These are phyloP conservation scores for Penicillium sp. DNA, from an alignment of 2,329 filamentous ascomycete species.

Conservation along the genomic window DNA sequence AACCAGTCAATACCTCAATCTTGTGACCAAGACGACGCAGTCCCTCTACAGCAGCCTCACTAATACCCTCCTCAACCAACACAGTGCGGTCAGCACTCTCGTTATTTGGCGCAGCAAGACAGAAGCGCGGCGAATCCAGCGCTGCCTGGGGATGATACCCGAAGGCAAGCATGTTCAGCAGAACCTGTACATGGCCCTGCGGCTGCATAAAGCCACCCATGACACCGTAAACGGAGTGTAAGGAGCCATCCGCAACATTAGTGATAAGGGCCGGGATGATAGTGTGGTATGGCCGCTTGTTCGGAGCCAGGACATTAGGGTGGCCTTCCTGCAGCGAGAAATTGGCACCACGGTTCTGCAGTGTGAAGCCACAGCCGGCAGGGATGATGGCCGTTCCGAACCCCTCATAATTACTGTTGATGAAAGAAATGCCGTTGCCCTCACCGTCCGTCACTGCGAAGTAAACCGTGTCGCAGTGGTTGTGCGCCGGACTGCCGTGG, in stretches of 20 bases:
- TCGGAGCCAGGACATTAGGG: conserved; percentile 74
- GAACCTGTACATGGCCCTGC: conserved; percentile 89
- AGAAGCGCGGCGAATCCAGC: conserved; percentile 86
- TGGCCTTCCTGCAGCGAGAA: conserved; percentile 69
- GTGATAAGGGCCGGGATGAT: conserved; percentile 94
- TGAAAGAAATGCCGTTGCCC: conserved; percentile 92
- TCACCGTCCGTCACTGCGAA: conserved; percentile 76
- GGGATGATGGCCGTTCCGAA: conserved; percentile 86
- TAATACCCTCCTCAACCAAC: conserved; percentile 24
- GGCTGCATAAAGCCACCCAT: conserved; percentile 99
- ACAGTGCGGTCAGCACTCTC: conserved; percentile 37
- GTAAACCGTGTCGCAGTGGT: conserved; percentile 90
- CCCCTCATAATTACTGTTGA: conserved; percentile 89
- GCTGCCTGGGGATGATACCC: conserved; percentile 80
- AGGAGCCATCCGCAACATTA: conserved; percentile 65
- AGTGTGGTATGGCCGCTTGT: conserved; percentile 92
- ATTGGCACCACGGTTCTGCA: conserved; percentile 89
- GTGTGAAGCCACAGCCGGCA: conserved; percentile 79
- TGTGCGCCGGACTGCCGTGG: conserved; percentile 80
- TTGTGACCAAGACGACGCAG: conserved; percentile 21
- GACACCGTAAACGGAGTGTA: conserved; percentile 87
- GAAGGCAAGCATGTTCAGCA: conserved; percentile 85
- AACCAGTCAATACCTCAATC: conserved; percentile 19
- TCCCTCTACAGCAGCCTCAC: conserved; percentile 18
- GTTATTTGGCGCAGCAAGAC: conserved; percentile 69